Evolutionary conservation across 2,329 filamentous ascomycete genomes (phyloP).

Genomic region (Domatiomyces globalis): DNA sequence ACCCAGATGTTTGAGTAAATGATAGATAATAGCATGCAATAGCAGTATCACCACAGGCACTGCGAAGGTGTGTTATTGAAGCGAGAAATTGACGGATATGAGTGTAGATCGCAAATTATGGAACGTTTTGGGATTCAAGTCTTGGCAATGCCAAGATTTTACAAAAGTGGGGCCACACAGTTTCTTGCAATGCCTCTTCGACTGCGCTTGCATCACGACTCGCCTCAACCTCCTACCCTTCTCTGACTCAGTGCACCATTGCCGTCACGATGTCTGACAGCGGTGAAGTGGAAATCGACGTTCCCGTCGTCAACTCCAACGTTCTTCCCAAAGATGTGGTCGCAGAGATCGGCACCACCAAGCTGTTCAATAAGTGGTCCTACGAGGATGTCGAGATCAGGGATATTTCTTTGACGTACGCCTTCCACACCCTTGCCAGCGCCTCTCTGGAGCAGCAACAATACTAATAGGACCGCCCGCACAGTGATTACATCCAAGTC

Average conservation of each 20-base stretch:
- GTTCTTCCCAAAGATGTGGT: slow-evolving; percentile 88
- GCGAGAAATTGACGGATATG: too few species aligned
- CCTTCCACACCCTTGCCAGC: slow-evolving; percentile 9
- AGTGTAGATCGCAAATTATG: neutral
- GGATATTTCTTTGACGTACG: slow-evolving; percentile 99
- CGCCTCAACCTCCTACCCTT: neutral
- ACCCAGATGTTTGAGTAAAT: too few species aligned
- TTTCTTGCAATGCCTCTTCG: neutral
- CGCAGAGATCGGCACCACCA: slow-evolving; percentile 78
- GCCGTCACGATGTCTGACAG: slow-evolving; percentile 17
- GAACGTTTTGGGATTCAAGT: neutral
- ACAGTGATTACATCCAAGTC: slow-evolving; percentile 99
- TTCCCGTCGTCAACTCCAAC: slow-evolving; percentile 49
- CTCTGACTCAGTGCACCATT: neutral
- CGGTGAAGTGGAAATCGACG: slow-evolving; percentile 87
- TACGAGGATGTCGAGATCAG: slow-evolving; percentile 99
- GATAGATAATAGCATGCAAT: too few species aligned
- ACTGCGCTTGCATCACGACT: neutral
- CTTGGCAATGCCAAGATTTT: neutral
- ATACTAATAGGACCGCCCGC: slow-evolving; percentile 22
- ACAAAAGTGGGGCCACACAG: neutral
- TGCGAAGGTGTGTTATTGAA: too few species aligned
- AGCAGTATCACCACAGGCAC: too few species aligned
- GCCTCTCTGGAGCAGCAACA: slow-evolving; percentile 1
- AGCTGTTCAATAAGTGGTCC: slow-evolving; percentile 97